Evolutionary conservation across 2,329 filamentous ascomycete species (phyloP), one percentile per base, ranked within the genome.

Genomic region (Nemania bipapillata): DNA sequence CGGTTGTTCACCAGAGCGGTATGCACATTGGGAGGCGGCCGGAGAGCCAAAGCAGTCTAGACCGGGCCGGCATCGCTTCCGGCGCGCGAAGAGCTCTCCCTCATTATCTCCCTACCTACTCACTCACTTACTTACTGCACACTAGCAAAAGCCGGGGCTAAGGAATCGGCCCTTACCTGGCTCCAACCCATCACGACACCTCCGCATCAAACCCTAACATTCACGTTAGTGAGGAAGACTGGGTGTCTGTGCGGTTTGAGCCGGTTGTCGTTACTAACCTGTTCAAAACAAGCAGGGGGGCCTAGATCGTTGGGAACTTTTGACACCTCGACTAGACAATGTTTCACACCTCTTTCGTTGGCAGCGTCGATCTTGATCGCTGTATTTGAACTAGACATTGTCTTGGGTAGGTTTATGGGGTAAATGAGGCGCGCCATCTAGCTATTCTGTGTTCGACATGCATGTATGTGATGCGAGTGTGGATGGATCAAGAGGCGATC

Each of bases 281-380:
- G 22, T 24, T 22, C 20, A 22, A 49, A 26, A 8, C 47, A 20
- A 9, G 20, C 35, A 35, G 47, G 54, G 45, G 35, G 17, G 24
- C 5, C 47, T 24, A 50, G 47, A 17, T 28, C 24, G 24, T 28
- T 11, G 47, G 47, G 22, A 40, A 40, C 40, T 26, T 52, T 42
- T 12, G 52, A 62, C 50, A 37, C 17, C 32, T 22, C 59, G 63
- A 66, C 63, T 22, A 63, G 63, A 66, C 63, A 66, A 40, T 59
- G 63, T 60, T 63, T 63, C 49, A 55, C 28, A 30, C 22, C 42
- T 56, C 28, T 61, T 37, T 42, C 24, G 42, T 50, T 68, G 24
- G 37, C 45, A 30, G 42, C 52, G 58, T 56, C 40, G 17, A n/a
- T 45, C 54, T 49, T 30, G 20, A 12, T 26, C 24, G 24, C 40